Conservation (phyloP, 2,329 filamentous ascomycete species). For the Ophiostoma sp. region DNA sequence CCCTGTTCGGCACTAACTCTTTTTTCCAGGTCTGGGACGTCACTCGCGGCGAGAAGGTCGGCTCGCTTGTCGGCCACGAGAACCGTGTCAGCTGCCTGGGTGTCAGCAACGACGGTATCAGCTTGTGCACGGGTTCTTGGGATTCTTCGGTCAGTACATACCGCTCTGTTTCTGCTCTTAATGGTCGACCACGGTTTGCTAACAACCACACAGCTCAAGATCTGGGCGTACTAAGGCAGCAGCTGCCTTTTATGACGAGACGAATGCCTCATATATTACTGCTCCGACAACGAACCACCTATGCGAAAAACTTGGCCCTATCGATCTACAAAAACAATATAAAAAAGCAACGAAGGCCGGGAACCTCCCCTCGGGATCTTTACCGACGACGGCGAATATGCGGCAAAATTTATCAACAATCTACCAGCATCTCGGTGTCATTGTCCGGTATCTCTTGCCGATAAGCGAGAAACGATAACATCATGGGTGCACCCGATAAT, state of each 20-base stretch:
- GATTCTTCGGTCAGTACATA: slow-evolving; percentile 82
- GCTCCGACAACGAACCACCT: slow-evolving; percentile 16
- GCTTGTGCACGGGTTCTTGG: slow-evolving; percentile 98
- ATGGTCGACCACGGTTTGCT: slow-evolving; percentile 25
- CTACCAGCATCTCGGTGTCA: background rate
- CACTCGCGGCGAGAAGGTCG: slow-evolving; percentile 93
- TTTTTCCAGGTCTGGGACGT: slow-evolving; percentile 86
- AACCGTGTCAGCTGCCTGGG: slow-evolving; percentile 98
- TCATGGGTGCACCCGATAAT: background rate
- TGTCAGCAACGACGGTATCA: slow-evolving; percentile 98
- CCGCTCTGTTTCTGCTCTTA: background rate
- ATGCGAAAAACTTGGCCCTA: background rate
- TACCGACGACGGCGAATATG: background rate
- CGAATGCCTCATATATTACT: slow-evolving; percentile 21
- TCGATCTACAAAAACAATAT: background rate
- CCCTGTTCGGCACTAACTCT: slow-evolving; percentile 32
- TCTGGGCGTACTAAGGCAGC: slow-evolving; percentile 72
- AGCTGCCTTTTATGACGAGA: slow-evolving; percentile 23
- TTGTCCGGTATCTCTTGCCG: background rate
- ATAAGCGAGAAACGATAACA: background rate
- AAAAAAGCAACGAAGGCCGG: background rate
- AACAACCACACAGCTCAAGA: slow-evolving; percentile 67
- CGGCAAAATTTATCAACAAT: background rate
- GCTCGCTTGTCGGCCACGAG: slow-evolving; percentile 93
- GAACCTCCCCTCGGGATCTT: background rate